Base-by-base conservation (phyloP, 495 filamentous ascomycete species). In the Penicillium egyptiacum region DNA sequence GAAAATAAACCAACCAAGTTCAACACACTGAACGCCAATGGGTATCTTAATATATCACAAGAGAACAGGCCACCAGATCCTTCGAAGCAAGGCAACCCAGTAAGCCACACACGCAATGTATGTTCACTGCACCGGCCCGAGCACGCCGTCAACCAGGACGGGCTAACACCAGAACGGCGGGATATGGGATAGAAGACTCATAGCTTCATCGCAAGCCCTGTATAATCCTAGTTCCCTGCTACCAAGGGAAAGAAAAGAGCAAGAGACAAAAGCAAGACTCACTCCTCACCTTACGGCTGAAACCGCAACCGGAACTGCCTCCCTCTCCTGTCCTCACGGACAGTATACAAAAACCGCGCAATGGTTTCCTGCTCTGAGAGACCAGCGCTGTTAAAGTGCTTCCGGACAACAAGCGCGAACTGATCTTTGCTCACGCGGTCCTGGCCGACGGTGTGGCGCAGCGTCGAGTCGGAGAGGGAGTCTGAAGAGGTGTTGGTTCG, bases 331-430 rank as follows among this genome's bases (percentile, higher is more conserved):
- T 78, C 77, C 58, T 79, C 76, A n/a, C 77, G 75, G 20, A 92
- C 87, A 59, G 89, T 92, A 74, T 97, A 95, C 47, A 94, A 65
- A 66, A 96, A 88, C 60, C 91, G 86, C 19, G 92, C 90, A 53
- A 96, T 88, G 31, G 91, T 87, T 64, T 96, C 92, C 60, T 86
- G 91, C 71, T 97, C 92, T 51, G 85, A 86, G 12, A 96, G 83
- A 10, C 88, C 90, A 47, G 88, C 79, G 22, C 84, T 86, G 66
- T 96, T 96, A 71, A 97, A 96, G 69, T 96, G 89, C 75, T 92
- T 96, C 56, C 92, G 77, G 23, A 94, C 90, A 10, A 87, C 80
- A 55, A 86, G 79, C n/a, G 90, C 89, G 35, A 97, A 79, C 62
- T 92, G 83, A 25, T 92, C 86, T 66, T 90, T 88, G 63, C 80